These are phyloP conservation scores for Paxillus ammoniavirescens DNA, from an alignment of 768 basidiomycete genomes.

Conservation along the genomic window DNA sequence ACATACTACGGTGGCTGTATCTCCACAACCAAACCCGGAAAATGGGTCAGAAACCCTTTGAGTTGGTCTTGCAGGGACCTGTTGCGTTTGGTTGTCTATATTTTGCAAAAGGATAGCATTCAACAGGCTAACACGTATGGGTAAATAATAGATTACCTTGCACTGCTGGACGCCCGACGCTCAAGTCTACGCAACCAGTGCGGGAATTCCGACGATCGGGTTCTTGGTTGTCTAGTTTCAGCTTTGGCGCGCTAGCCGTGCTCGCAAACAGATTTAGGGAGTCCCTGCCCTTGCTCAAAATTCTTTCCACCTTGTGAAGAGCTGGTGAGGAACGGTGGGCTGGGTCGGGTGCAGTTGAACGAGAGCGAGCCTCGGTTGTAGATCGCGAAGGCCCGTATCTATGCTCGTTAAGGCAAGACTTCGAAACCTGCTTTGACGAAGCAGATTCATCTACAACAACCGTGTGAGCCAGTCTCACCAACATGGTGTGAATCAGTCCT, in stretches of 20 bases:
- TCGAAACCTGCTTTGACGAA: conserved; percentile 12
- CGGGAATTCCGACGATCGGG: conserved; percentile 14
- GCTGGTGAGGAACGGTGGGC: conserved; percentile 24
- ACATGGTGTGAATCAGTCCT: neutral
- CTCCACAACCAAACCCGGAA: conserved; percentile 16
- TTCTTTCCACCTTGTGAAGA: conserved; percentile 33
- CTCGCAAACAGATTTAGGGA: conserved; percentile 30
- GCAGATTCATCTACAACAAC: conserved; percentile 9
- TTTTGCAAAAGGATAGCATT: neutral
- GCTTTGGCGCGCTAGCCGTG: conserved; percentile 6
- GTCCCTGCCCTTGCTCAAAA: conserved; percentile 30
- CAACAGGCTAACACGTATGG: neutral
- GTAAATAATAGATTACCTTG: conserved; percentile 19
- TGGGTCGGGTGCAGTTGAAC: conserved; percentile 2
- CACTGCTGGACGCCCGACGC: conserved; percentile 15
- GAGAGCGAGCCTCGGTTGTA: conserved; percentile 5
- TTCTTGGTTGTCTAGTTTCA: conserved; percentile 6
- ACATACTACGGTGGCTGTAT: conserved; percentile 25
- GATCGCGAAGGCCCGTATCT: conserved; percentile 1
- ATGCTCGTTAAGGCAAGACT: neutral
- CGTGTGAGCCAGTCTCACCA: neutral
- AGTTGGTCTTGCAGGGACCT: conserved; percentile 3
- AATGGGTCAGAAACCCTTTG: conserved; percentile 9
- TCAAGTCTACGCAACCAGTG: conserved; percentile 8
- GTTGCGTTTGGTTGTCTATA: conserved; percentile 18